These are phyloP conservation scores for Tephrocybe sp. DNA, from an alignment of 768 basidiomycete genomes.

Conservation along the genomic window DNA sequence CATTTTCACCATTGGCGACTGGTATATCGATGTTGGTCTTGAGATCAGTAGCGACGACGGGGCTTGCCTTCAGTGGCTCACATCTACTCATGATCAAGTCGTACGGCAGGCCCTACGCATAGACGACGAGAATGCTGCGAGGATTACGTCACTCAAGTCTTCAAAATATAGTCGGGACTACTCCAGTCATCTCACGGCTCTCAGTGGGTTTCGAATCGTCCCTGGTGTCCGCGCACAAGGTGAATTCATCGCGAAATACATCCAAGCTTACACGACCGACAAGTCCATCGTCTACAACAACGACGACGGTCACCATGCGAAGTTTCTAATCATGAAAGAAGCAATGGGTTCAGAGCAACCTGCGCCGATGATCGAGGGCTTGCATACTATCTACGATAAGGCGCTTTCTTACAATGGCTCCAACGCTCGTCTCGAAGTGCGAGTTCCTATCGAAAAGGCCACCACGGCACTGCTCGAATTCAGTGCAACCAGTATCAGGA, in stretches of 20 bases:
- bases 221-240: constrained; percentile 12
- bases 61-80: constrained; percentile 18
- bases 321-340: constrained; percentile 13
- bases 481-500: background rate
- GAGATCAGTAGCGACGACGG: constrained; percentile 14
- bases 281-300: constrained; percentile 13
- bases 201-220: constrained; percentile 13
- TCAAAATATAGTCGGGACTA: constrained; percentile 15
- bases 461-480: background rate
- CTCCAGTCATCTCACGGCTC: constrained; percentile 13
- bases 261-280: constrained; percentile 20
- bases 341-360: constrained; percentile 11
- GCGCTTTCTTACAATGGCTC: constrained; percentile 3
- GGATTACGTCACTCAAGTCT: background rate
- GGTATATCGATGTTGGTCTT: constrained; percentile 24
- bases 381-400: constrained; percentile 8
- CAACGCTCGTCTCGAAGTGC: constrained; percentile 14
- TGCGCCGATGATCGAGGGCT: background rate
- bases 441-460: constrained; percentile 1
- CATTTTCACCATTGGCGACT: background rate
- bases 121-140: background rate
- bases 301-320: constrained; percentile 10
- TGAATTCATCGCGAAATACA: constrained; percentile 3
- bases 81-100: background rate
- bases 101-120: constrained; percentile 2